Evolutionary conservation across 2,329 filamentous ascomycete genomes (phyloP).

Genomic region (Botryotinia calthae): DNA sequence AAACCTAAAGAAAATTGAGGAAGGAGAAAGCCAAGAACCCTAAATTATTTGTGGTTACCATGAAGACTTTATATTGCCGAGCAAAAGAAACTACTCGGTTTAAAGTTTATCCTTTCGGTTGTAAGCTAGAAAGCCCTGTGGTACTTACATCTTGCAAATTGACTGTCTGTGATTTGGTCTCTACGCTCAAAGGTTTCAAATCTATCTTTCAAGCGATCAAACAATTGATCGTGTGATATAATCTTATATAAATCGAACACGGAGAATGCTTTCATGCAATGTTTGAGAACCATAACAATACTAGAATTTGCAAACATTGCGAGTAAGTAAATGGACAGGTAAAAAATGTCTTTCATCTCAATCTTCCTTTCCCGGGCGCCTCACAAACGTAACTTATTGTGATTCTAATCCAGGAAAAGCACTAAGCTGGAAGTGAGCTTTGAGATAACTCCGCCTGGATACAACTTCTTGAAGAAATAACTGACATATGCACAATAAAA

Average conservation of each 20-base stretch:
- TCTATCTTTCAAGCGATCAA: background rate
- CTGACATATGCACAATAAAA: background rate
- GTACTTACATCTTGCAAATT: background rate
- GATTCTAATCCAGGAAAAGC: background rate
- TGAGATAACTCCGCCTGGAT: background rate
- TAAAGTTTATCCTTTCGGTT: background rate
- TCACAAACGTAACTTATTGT: background rate
- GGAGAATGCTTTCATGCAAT: background rate
- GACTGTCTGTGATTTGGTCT: background rate
- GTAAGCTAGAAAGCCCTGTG: background rate
- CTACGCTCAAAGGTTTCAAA: background rate
- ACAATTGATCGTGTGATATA: background rate
- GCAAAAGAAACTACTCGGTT: background rate
- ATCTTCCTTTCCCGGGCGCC: background rate
- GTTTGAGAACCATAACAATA: background rate
- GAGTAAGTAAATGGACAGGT: background rate
- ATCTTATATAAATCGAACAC: background rate
- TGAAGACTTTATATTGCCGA: background rate
- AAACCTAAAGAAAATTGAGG: background rate
- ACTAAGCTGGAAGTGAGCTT: background rate
- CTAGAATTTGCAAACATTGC: background rate
- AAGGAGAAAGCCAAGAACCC: background rate
- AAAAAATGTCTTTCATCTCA: background rate
- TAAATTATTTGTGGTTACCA: background rate
- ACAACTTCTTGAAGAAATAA: background rate